Evolutionary conservation across 2,329 filamentous ascomycete species (phyloP).

Genomic region (Rosellinia necatrix): DNA sequence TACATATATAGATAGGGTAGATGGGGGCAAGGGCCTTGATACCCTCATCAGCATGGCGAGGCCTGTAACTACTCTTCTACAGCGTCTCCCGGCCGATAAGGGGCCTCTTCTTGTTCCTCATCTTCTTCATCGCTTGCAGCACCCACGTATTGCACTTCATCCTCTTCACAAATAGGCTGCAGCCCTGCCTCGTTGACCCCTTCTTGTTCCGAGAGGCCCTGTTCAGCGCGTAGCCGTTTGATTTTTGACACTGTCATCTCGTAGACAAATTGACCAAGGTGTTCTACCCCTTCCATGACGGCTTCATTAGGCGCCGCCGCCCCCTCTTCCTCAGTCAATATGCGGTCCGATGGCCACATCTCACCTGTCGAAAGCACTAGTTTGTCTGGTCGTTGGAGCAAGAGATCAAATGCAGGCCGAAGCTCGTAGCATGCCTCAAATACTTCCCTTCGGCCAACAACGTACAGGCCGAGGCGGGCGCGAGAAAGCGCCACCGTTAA

Average conservation of each 20-base stretch:
- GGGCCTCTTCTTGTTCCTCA: conserved; percentile 29
- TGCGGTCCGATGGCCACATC: conserved; percentile 74
- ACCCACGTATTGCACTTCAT: conserved; percentile 35
- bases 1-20: too few species aligned
- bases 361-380: conserved; percentile 83
- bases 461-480: conserved; percentile 87
- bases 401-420: conserved; percentile 78
- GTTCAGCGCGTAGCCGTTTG: conserved; percentile 52
- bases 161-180: conserved; percentile 39
- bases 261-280: conserved; percentile 93
- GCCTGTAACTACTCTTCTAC: conserved; percentile 16
- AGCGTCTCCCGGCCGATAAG: conserved; percentile 17
- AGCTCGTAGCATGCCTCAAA: conserved; percentile 91
- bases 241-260: conserved; percentile 81
- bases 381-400: conserved; percentile 79
- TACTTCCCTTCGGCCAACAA: conserved; percentile 84
- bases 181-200: conserved; percentile 18
- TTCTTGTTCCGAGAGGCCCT: conserved; percentile 35
- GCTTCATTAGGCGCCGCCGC: conserved; percentile 60
- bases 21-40: too few species aligned
- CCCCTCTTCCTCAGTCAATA: conserved; percentile 50
- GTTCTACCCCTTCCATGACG: conserved; percentile 88
- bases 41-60: too few species aligned
- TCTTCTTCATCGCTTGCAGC: conserved; percentile 33
- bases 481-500: conserved; percentile 94